These are phyloP conservation scores for Oryza glaberrima DNA, from an alignment of 176 grass and related monocot species.

Conservation along the genomic window DNA sequence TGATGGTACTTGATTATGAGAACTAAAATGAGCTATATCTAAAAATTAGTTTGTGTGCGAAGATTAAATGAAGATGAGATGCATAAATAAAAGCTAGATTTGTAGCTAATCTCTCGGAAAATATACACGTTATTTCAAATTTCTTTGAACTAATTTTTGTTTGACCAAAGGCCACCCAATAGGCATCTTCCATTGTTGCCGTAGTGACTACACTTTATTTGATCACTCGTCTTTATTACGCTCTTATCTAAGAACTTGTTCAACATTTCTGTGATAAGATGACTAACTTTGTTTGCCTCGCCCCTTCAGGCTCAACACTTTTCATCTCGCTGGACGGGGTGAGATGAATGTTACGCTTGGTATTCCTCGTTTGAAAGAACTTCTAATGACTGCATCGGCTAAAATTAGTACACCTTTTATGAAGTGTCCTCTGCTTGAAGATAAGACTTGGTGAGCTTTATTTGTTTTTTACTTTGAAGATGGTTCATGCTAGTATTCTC, in stretches of 20 bases:
- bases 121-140: not conserved
- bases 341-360: slow-evolving; percentile 97
- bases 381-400: slow-evolving; percentile 85
- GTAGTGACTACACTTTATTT: not conserved
- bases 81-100: too few species aligned
- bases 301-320: slow-evolving; percentile 89
- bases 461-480: slow-evolving; percentile 23
- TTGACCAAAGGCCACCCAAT: not conserved
- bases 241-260: not conserved
- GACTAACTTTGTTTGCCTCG: not conserved
- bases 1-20: too few species aligned
- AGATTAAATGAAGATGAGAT: too few species aligned
- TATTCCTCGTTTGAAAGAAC: slow-evolving; percentile 86
- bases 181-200: not conserved
- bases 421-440: slow-evolving; percentile 54
- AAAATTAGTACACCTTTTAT: slow-evolving; percentile 75
- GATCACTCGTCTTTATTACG: not conserved
- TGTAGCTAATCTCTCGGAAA: too few species aligned
- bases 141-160: not conserved
- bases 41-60: too few species aligned
- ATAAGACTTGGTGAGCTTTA: slow-evolving; percentile 43
- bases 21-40: too few species aligned
- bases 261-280: not conserved
- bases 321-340: slow-evolving; percentile 91
- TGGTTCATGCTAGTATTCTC: not conserved